Evolutionary conservation across 441 rosid species (phyloP).

Genomic region (Erysimum pusillum): DNA sequence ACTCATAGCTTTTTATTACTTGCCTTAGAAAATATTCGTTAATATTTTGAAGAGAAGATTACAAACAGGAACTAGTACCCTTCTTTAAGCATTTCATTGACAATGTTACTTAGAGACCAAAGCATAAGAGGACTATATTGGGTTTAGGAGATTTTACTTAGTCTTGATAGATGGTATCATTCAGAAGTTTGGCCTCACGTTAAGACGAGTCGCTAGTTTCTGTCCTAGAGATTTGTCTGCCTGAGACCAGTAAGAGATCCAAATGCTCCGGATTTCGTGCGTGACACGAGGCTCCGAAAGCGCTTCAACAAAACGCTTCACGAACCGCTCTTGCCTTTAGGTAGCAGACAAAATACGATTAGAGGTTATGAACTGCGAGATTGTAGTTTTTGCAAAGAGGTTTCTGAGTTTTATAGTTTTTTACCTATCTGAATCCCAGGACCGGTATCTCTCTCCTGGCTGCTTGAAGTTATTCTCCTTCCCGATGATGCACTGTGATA

Average conservation of each 20-base stretch:
- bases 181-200: constrained; percentile 76
- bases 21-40: constrained; percentile 12
- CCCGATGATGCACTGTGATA: constrained; percentile 65
- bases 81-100: constrained; percentile 10
- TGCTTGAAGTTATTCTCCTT: constrained; percentile 97
- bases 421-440: constrained; percentile 86
- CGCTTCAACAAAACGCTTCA: constrained; percentile 80
- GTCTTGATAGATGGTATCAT: constrained; percentile 20
- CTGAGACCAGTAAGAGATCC: constrained; percentile 92
- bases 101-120: constrained; percentile 24
- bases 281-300: constrained; percentile 82
- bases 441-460: constrained; percentile 86
- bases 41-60: constrained; percentile 15
- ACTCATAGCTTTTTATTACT: constrained; percentile 28
- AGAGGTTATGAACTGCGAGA: not conserved
- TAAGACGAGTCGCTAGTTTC: constrained; percentile 78
- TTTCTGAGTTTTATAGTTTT: constrained; percentile 1
- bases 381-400: not conserved
- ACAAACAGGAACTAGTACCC: constrained; percentile 23
- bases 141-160: constrained; percentile 10
- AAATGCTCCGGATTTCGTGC: constrained; percentile 81
- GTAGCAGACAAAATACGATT: constrained; percentile 8
- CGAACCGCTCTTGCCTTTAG: constrained; percentile 82
- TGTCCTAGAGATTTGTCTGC: constrained; percentile 78
- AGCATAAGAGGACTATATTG: constrained; percentile 6